These are phyloP conservation scores for Piper betle DNA, from an alignment of 164 flowering plant genomes.

Conservation along the genomic window DNA sequence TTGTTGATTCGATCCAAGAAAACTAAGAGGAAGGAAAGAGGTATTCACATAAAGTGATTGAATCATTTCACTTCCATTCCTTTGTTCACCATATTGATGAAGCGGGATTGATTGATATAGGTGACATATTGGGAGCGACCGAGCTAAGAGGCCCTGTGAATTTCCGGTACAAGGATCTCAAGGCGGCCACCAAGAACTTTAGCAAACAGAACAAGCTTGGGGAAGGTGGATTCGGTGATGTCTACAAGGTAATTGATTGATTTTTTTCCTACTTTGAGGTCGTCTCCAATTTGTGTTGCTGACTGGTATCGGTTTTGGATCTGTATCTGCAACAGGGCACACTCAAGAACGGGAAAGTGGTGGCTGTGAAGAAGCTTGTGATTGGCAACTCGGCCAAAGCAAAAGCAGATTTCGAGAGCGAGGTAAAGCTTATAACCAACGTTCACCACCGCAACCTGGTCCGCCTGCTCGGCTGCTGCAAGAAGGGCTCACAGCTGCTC, in stretches of 20 bases:
- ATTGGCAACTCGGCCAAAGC: slow-evolving; percentile 23
- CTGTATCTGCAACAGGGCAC: slow-evolving; percentile 20
- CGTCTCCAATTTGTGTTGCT: no score
- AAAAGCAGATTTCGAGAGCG: slow-evolving; percentile 4
- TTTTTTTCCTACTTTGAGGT: no score
- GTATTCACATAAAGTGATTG: background rate
- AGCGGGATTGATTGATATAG: background rate
- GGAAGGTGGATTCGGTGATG: slow-evolving; percentile 57
- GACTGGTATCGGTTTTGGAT: background rate
- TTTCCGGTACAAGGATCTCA: slow-evolving; percentile 35
- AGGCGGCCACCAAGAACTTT: slow-evolving; percentile 34
- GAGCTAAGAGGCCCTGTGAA: slow-evolving; percentile 41
- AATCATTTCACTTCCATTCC: no score
- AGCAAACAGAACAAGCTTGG: slow-evolving; percentile 42
- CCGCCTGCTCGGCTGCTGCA: slow-evolving; percentile 47
- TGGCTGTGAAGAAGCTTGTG: slow-evolving; percentile 44
- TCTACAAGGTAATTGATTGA: slow-evolving; percentile 36
- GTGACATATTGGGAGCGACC: slow-evolving; percentile 9
- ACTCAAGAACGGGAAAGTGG: slow-evolving; percentile 34
- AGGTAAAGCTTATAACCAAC: slow-evolving; percentile 46
- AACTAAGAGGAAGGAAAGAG: background rate
- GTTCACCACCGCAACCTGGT: slow-evolving; percentile 51
- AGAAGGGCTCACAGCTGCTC: slow-evolving; percentile 35
- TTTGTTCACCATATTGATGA: no score
- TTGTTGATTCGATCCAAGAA: background rate